Evolutionary conservation across 2,329 filamentous ascomycete genomes (phyloP), one percentile per base, ranked within the genome.

Genomic region (Calonectria naviculata): DNA sequence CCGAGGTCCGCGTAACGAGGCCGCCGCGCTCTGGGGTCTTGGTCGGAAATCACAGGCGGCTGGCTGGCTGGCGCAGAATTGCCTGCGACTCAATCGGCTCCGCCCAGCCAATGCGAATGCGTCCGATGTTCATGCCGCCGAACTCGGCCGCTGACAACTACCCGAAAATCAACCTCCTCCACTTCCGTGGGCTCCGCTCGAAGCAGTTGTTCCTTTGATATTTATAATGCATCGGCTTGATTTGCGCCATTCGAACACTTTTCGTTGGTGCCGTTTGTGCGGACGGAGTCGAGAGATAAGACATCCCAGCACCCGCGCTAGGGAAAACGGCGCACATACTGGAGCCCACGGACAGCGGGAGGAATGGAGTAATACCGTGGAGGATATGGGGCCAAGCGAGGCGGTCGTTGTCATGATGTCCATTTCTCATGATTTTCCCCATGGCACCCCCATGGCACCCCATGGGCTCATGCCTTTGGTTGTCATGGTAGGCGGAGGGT

Each of bases 181-280:
- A 69, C 71, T 58, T 68, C 70, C 68, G 75, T 69, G 67, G 63
- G 67, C 76, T 78, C 76, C 76, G 76, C 75, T 67, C 56, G 42
- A 26, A 65, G 65, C 70, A 76, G 75, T 68, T 73, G 69, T 71
- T 72, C 71, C 72, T 71, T 74, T 72, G 67, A 71, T 80, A 78
- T 78, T 80, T 80, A 80, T 80, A 80, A 80, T 78, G 68, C 71
- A 61, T 72, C 72, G 63, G 74, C 68, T 78, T 77, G 70, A 74
- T 76, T 76, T 77, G 76, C 64, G 72, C 70, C 73, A 67, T 46
- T 71, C 49, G 74, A 46, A 56, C 52, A 49, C 54, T 70, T 72
- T 70, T 71, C 67, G 75, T 71, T 67, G 68, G 65, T 74, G 67
- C 68, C 63, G 69, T 62, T 69, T 75, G 70, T 70, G 67, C 36